Conservation (phyloP, 2,329 filamentous ascomycete genomes). For the Byssoonygena ceratinophila region DNA sequence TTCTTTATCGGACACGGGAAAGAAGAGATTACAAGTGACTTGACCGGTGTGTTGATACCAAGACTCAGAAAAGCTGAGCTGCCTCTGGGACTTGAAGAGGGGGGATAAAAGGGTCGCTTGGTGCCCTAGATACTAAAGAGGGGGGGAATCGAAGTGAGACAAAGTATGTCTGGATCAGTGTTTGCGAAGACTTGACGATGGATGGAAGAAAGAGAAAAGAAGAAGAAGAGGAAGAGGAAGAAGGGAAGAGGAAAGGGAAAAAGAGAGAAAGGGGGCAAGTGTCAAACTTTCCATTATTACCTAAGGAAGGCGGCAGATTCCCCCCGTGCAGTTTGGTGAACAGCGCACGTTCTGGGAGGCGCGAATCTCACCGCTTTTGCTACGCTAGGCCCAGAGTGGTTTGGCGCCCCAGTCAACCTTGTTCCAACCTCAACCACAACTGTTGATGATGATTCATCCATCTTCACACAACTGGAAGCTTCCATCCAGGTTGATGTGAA, state of each 20-base stretch:
- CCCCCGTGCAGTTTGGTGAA: background rate
- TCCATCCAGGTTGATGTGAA: background rate
- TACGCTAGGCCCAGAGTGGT: background rate
- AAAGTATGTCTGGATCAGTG: slow-evolving; percentile 17
- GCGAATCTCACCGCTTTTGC: background rate
- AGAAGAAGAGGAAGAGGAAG: slow-evolving; percentile 17
- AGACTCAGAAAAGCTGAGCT: slow-evolving; percentile 53
- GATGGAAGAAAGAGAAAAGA: slow-evolving; percentile 17
- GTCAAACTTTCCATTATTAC: background rate
- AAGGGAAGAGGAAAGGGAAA: slow-evolving; percentile 12
- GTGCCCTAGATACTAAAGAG: slow-evolving; percentile 62
- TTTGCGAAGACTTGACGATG: slow-evolving; percentile 12
- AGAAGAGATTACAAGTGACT: slow-evolving; percentile 30
- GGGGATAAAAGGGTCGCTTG: slow-evolving; percentile 68
- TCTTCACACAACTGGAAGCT: background rate
- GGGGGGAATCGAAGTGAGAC: slow-evolving; percentile 18
- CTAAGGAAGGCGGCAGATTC: slow-evolving; percentile 7
- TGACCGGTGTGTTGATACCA: slow-evolving; percentile 31
- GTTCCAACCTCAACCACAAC: background rate
- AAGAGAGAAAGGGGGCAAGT: slow-evolving; percentile 8
- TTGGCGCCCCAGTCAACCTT: background rate
- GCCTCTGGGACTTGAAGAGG: slow-evolving; percentile 47
- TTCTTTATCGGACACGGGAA: slow-evolving; percentile 25
- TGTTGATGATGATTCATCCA: background rate
- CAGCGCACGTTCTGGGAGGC: background rate